A percentile compares a stretch with the other conserved stretches of the same genome.
These are phyloP conservation scores for Hygrophila difformis DNA, from an alignment of 257 asterid genomes.

Conservation along the genomic window DNA sequence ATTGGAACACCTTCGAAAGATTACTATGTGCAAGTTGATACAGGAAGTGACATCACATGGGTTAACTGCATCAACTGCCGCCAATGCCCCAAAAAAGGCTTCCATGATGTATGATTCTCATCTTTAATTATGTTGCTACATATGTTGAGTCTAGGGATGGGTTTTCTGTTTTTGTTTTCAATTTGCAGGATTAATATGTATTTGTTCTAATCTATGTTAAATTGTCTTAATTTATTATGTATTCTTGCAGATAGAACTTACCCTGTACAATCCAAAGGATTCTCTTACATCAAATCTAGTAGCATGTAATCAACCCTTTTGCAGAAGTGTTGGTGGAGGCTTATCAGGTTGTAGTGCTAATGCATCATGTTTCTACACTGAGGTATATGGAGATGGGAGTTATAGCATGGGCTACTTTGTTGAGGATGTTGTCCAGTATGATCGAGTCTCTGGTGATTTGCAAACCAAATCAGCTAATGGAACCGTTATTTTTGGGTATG, in stretches of 20 bases:
- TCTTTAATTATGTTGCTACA: constrained; percentile 12
- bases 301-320: constrained; percentile 51
- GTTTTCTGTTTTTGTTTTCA: constrained; percentile 5
- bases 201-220: too few species aligned
- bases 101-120: constrained; percentile 70
- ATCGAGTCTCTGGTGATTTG: constrained; percentile 91
- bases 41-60: constrained; percentile 97
- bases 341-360: constrained; percentile 56
- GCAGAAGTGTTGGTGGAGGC: constrained; percentile 63
- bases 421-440: constrained; percentile 83
- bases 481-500: constrained; percentile 94
- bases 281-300: constrained; percentile 64
- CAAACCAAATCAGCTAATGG: constrained; percentile 84
- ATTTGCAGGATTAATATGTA: constrained; percentile 6
- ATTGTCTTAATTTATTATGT: constrained; percentile 18
- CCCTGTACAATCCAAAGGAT: constrained; percentile 64
- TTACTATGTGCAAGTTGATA: constrained; percentile 96
- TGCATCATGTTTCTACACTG: constrained; percentile 74
- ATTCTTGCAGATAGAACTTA: constrained; percentile 70
- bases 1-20: constrained; percentile 93
- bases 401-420: constrained; percentile 92
- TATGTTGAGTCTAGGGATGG: constrained; percentile 8
- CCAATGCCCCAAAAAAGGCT: constrained; percentile 83
- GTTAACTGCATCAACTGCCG: constrained; percentile 88
- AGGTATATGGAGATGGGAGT: constrained; percentile 92